A percentile compares a stretch with the other conserved stretches of the same genome.
phyloP scores from a whole-genome alignment of 441 rosid species.

The Pelargonium citronellum region DNA sequence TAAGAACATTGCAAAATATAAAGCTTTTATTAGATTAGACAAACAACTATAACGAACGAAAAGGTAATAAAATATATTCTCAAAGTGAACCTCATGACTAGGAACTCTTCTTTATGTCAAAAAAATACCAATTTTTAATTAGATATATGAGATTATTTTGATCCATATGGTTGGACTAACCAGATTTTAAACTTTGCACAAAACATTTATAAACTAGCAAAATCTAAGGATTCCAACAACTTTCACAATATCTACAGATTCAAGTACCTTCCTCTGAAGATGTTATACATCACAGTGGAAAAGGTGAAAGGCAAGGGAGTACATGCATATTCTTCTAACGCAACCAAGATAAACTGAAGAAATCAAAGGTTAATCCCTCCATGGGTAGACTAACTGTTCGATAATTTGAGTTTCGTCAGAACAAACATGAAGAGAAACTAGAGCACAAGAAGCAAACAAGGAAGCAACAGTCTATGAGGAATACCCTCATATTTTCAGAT shows the following conservation, averaged over 20 bases:
- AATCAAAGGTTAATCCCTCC: not conserved
- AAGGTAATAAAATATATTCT: not conserved
- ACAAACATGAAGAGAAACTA: not conserved
- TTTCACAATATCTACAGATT: too few relatives aligned
- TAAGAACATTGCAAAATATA: not conserved
- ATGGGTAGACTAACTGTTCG: not conserved
- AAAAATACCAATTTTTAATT: not conserved
- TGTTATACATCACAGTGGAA: not conserved
- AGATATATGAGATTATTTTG: slow-evolving; percentile 3
- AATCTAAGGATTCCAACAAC: not conserved
- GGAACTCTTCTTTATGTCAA: not conserved
- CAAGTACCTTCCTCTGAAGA: not conserved
- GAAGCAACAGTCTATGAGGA: too few relatives aligned
- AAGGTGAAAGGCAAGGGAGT: not conserved
- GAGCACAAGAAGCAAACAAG: too few relatives aligned
- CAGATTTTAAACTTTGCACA: not conserved
- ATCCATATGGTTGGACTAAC: slow-evolving; percentile 6
- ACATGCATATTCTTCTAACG: not conserved
- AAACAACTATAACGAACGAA: not conserved
- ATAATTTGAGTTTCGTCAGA: not conserved
- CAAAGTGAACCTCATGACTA: not conserved
- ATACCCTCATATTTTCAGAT: too few relatives aligned
- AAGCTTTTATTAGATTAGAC: not conserved
- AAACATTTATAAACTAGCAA: not conserved
- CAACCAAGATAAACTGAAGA: not conserved